A percentile compares a stretch with the other conserved stretches of the same genome.
Evolutionary conservation across 179 eudicot genomes (phyloP).

Genomic region (Gypsophila paniculata): DNA sequence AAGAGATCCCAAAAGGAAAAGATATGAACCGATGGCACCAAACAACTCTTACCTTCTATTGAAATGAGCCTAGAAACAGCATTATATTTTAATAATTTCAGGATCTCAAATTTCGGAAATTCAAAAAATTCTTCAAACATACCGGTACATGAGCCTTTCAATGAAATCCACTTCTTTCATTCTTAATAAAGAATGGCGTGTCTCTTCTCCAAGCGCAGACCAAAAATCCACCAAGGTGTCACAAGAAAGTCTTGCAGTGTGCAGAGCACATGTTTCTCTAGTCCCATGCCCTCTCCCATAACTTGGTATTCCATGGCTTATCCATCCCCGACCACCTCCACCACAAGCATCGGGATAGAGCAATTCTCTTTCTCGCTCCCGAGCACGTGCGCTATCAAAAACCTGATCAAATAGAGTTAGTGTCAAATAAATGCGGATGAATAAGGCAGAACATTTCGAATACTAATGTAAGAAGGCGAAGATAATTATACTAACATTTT

Average conservation of each 20-base stretch:
- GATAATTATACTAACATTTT: conserved; percentile 48
- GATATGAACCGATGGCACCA: background rate
- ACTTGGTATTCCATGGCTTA: conserved; percentile 81
- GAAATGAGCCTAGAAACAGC: background rate
- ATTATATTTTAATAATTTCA: background rate
- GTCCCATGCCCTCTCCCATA: conserved; percentile 96
- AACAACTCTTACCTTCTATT: background rate
- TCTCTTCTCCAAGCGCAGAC: conserved; percentile 98
- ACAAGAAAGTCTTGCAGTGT: conserved; percentile 93
- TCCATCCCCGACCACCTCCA: conserved; percentile 98
- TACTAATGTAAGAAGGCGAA: background rate
- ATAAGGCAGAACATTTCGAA: conserved; percentile 5
- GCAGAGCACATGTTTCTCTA: conserved; percentile 95
- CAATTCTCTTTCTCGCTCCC: conserved; percentile 92
- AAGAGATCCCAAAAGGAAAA: background rate
- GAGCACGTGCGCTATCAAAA: conserved; percentile 90
- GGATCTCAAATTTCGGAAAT: conserved; percentile 3
- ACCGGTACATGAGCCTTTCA: conserved; percentile 94
- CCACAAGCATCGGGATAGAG: conserved; percentile 99
- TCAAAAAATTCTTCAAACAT: conserved; percentile 19
- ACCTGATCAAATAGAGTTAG: conserved; percentile 53
- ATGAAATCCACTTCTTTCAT: conserved; percentile 98
- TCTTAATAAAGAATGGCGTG: conserved; percentile 74
- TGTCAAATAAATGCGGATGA: conserved; percentile 12
- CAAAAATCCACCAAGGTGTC: conserved; percentile 96